phyloP scores from a whole-genome alignment of 2,329 filamentous ascomycete species.

The Ceratocystis lukuohia region DNA sequence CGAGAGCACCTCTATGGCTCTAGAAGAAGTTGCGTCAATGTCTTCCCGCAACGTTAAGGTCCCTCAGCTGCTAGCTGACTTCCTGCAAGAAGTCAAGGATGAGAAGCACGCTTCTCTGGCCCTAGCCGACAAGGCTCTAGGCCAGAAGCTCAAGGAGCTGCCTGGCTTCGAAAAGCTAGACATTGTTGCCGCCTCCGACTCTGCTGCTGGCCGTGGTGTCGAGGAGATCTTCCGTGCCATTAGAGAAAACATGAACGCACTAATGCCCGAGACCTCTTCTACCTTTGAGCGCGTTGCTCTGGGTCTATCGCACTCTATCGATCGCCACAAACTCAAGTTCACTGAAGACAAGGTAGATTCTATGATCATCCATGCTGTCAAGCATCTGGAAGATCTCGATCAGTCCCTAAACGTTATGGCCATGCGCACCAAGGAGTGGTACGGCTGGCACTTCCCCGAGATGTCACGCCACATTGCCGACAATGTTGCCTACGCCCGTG shows the following conservation, averaged over 20 bases:
- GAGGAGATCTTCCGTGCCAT: slow-evolving; percentile 89
- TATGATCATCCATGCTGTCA: slow-evolving; percentile 97
- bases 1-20: slow-evolving; percentile 76
- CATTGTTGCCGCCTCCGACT: slow-evolving; percentile 66
- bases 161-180: slow-evolving; percentile 75
- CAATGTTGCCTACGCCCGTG: slow-evolving; percentile 83
- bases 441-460: slow-evolving; percentile 99
- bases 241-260: slow-evolving; percentile 73
- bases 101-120: slow-evolving; percentile 95
- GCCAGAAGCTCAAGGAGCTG: slow-evolving; percentile 82
- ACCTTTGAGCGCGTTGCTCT: slow-evolving; percentile 90
- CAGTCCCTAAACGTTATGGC: slow-evolving; percentile 98
- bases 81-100: slow-evolving; percentile 84
- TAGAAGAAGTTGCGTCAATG: slow-evolving; percentile 79
- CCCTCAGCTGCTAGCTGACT: slow-evolving; percentile 65
- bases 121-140: slow-evolving; percentile 85
- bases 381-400: slow-evolving; percentile 86
- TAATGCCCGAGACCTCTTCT: slow-evolving; percentile 74
- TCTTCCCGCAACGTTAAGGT: slow-evolving; percentile 73
- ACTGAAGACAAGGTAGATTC: slow-evolving; percentile 97
- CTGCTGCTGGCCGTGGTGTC: slow-evolving; percentile 44
- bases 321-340: slow-evolving; percentile 96
- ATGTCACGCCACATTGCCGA: slow-evolving; percentile 94
- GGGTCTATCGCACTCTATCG: slow-evolving; percentile 92
- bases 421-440: slow-evolving; percentile 99